Percentiles rank a stretch among this genome's conserved stretches.
Conservation (phyloP, 768 basidiomycete genomes). For the Boletus sp. region DNA sequence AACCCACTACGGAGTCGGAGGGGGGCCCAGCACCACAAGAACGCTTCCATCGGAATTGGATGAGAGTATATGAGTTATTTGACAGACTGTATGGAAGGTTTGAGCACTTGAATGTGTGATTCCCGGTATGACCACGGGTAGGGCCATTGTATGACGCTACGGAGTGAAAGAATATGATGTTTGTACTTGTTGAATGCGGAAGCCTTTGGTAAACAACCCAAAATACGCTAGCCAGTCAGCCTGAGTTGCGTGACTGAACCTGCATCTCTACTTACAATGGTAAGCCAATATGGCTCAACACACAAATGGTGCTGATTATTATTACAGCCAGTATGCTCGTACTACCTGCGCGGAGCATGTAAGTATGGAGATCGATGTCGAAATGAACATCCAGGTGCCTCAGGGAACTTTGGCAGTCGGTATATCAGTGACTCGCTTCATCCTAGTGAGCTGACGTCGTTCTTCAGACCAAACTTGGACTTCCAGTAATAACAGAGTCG, state of each 20-base stretch:
- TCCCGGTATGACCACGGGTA: no score
- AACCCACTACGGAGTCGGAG: no score
- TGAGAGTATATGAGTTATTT: no score
- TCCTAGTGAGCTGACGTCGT: conserved; percentile 10
- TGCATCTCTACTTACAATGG: conserved; percentile 13
- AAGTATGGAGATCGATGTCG: conserved; percentile 64
- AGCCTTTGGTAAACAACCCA: conserved; percentile 11
- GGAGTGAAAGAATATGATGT: neutral
- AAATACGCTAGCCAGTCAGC: conserved; percentile 6
- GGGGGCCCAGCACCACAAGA: no score
- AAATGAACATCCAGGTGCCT: conserved; percentile 57
- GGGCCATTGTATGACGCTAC: no score
- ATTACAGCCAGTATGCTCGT: conserved; percentile 56
- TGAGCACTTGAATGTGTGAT: no score
- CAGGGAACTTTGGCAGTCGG: conserved; percentile 51
- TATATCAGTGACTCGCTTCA: conserved; percentile 19
- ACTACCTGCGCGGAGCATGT: conserved; percentile 61
- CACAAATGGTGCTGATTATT: neutral
- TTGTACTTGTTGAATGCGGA: conserved; percentile 19
- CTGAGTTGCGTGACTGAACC: neutral
- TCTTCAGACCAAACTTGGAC: conserved; percentile 42
- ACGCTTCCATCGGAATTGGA: no score
- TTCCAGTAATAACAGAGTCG: conserved; percentile 27
- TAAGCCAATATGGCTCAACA: neutral
- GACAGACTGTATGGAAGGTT: no score